Percentiles rank a stretch among this genome's conserved stretches.
These are phyloP conservation scores for Fusarium nematophilum DNA, from an alignment of 2,329 filamentous ascomycete genomes.

Conservation along the genomic window DNA sequence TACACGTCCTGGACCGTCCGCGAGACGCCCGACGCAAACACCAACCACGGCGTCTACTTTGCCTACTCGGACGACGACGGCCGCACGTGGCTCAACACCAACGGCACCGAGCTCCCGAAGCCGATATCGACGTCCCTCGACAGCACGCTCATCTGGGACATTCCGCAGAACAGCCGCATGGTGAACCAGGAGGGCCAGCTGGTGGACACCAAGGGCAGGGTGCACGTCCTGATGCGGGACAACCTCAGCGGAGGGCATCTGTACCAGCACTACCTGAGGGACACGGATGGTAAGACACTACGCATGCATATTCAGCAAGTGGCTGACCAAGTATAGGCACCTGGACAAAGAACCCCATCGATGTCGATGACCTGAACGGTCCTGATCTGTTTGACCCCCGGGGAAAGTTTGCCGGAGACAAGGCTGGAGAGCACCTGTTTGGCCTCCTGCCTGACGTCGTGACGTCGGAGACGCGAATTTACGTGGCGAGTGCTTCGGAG, in stretches of 20 bases:
- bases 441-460: constrained; percentile 16
- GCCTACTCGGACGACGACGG: constrained; percentile 33
- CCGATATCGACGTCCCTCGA: constrained; percentile 23
- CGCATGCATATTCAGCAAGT: rapidly evolving
- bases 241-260: constrained; percentile 13
- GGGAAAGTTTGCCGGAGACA: constrained; percentile 31
- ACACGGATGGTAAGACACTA: not conserved
- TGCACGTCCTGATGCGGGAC: constrained; percentile 33
- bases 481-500: constrained; percentile 13
- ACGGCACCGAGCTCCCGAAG: constrained; percentile 6
- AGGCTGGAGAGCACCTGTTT: constrained; percentile 16
- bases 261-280: constrained; percentile 30
- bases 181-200: constrained; percentile 32
- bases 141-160: constrained; percentile 23
- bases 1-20: constrained; percentile 34
- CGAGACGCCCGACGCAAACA: constrained; percentile 30
- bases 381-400: constrained; percentile 29
- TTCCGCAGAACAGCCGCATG: constrained; percentile 33
- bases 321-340: constrained; percentile 1
- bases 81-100: constrained; percentile 27
- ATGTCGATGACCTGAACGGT: constrained; percentile 15
- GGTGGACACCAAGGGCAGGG: constrained; percentile 15
- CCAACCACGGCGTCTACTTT: constrained; percentile 31
- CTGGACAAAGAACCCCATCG: constrained; percentile 31
- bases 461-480: constrained; percentile 5